phyloP scores from a whole-genome alignment of 148 eudicot genomes.

The Silene uniflora region DNA sequence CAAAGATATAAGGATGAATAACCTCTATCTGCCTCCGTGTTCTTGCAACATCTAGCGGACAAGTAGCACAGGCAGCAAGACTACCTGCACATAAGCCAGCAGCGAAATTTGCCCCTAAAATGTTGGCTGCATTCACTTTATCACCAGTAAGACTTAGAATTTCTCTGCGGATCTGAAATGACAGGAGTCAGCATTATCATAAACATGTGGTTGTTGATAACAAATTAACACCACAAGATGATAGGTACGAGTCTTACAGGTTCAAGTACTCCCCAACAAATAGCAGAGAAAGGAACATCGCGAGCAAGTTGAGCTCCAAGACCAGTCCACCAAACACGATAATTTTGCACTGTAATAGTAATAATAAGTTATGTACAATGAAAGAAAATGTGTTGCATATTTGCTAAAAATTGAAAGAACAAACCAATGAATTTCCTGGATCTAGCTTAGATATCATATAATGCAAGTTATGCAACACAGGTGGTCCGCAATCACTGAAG shows the following conservation, averaged over 20 bases:
- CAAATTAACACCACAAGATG: neutral
- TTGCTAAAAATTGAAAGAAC: neutral
- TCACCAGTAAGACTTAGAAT: constrained; percentile 43
- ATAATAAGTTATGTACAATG: neutral
- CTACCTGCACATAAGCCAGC: constrained; percentile 88
- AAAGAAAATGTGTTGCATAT: neutral
- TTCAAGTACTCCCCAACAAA: constrained; percentile 90
- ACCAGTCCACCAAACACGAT: constrained; percentile 86
- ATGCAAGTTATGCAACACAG: neutral
- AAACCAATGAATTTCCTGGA: neutral
- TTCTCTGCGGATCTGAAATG: constrained; percentile 57
- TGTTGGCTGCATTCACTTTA: constrained; percentile 36
- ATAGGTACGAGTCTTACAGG: constrained; percentile 46
- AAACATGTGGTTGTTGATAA: neutral
- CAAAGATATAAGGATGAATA: neutral
- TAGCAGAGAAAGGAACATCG: constrained; percentile 91
- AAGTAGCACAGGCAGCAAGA: constrained; percentile 77
- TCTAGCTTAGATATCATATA: neutral
- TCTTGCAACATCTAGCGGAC: constrained; percentile 94
- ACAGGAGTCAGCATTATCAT: neutral
- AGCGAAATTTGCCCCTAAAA: constrained; percentile 79
- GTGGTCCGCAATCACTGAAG: neutral
- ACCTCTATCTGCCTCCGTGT: constrained; percentile 96
- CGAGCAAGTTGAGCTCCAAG: constrained; percentile 93
- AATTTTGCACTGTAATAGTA: constrained; percentile 43